Evolutionary conservation across 495 filamentous ascomycete species (phyloP).

Genomic region (Penicillium desertorum): DNA sequence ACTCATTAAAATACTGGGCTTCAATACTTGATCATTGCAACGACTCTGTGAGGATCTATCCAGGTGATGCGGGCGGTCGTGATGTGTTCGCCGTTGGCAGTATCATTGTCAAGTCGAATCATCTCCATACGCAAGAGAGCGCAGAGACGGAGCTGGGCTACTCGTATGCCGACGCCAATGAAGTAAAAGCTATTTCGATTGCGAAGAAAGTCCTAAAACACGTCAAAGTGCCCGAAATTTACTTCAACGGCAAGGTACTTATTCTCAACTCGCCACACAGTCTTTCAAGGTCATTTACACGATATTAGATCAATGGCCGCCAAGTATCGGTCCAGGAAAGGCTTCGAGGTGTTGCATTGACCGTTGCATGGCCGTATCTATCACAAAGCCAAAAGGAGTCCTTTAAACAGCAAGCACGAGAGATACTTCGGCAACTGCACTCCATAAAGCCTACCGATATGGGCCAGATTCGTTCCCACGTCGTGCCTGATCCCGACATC

Average conservation of each 20-base stretch:
- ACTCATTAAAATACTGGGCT: conserved; percentile 39
- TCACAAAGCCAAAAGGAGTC: conserved; percentile 35
- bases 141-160: conserved; percentile 13
- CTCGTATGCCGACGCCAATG: conserved; percentile 45
- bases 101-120: conserved; percentile 47
- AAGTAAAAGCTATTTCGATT: conserved; percentile 36
- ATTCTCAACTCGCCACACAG: not conserved
- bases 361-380: conserved; percentile 47
- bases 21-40: conserved; percentile 37
- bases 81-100: conserved; percentile 50
- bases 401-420: conserved; percentile 43
- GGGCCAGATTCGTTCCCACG: conserved; percentile 24
- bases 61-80: conserved; percentile 36
- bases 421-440: conserved; percentile 32
- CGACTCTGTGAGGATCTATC: conserved; percentile 34
- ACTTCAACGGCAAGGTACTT: conserved; percentile 42
- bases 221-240: conserved; percentile 43
- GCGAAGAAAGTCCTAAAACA: conserved; percentile 29
- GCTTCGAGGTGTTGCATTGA: conserved; percentile 42
- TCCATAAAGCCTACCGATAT: conserved; percentile 24
- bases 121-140: conserved; percentile 27
- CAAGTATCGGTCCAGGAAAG: conserved; percentile 45
- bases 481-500: conserved; percentile 28
- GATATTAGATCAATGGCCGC: conserved; percentile 37
- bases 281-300: too few species aligned